Percentiles rank a stretch among this genome's conserved stretches.
Evolutionary conservation across 306 rosid genomes (phyloP).

Genomic region (Carpinus fangiana): DNA sequence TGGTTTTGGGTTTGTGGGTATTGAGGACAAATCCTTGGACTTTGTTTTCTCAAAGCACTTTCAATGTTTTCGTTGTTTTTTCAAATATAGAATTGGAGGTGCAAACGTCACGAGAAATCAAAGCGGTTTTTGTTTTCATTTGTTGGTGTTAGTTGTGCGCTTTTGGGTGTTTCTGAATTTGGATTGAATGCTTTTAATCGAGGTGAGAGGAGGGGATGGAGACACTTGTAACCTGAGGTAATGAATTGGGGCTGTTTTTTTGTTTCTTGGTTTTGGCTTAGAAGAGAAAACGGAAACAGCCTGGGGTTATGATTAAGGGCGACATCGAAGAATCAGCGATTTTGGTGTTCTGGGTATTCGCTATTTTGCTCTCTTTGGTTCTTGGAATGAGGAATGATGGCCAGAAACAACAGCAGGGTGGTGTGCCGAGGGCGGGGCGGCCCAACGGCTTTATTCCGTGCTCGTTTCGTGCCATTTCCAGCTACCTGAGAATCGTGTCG

Average conservation of each 20-base stretch:
- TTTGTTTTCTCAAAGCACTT: constrained; percentile 26
- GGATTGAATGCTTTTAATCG: constrained; percentile 42
- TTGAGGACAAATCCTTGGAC: constrained; percentile 26
- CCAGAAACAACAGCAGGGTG: constrained; percentile 68
- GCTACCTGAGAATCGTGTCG: constrained; percentile 82
- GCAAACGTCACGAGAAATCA: constrained; percentile 25
- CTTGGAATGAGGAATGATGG: constrained; percentile 94
- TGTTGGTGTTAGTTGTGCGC: constrained; percentile 25
- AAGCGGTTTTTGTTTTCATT: constrained; percentile 26
- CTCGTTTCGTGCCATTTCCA: constrained; percentile 82
- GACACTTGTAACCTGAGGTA: constrained; percentile 44
- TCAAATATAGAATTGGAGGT: constrained; percentile 19
- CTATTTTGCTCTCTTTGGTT: constrained; percentile 44
- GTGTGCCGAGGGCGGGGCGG: constrained; percentile 48
- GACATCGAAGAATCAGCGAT: constrained; percentile 54
- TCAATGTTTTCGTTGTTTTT: constrained; percentile 23
- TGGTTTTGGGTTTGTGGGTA: constrained; percentile 33
- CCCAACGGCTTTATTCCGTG: constrained; percentile 72
- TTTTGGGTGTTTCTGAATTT: constrained; percentile 36
- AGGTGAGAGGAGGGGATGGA: constrained; percentile 43
- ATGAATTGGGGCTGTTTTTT: constrained; percentile 51
- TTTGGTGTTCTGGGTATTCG: constrained; percentile 44
- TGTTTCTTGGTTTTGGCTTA: constrained; percentile 35
- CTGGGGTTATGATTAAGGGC: constrained; percentile 66
- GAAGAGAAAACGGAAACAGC: constrained; percentile 38